phyloP scores from a whole-genome alignment of 1,139 yeast species.

The Scheffersomyces lignicola region DNA sequence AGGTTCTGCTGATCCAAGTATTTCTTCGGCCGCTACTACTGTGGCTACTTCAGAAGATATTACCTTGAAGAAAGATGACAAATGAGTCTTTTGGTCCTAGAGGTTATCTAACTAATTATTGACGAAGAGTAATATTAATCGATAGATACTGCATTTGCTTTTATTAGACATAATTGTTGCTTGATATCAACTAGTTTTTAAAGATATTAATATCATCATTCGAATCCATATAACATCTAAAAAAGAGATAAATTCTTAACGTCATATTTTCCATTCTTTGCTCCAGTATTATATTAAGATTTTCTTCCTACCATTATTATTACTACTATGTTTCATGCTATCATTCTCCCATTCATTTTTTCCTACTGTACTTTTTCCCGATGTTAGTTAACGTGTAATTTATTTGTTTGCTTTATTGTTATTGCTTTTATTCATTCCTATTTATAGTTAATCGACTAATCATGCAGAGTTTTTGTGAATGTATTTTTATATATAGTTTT shows the following conservation, averaged over 20 bases:
- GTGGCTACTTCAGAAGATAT: not conserved
- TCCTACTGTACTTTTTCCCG: not conserved
- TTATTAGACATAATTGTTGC: too few relatives aligned
- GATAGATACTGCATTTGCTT: too few relatives aligned
- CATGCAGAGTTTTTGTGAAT: too few relatives aligned
- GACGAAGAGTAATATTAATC: too few relatives aligned
- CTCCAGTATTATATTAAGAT: conserved; percentile 3
- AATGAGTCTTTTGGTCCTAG: too few relatives aligned
- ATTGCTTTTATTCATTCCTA: not conserved
- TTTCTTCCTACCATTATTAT: not conserved
- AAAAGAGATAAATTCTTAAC: not conserved
- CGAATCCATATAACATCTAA: too few relatives aligned
- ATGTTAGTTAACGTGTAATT: not conserved
- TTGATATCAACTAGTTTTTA: too few relatives aligned
- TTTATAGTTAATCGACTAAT: too few relatives aligned
- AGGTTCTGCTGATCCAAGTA: not conserved
- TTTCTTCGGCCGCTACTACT: not conserved
- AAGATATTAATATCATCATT: too few relatives aligned
- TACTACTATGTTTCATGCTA: conserved; percentile 1
- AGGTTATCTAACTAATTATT: too few relatives aligned
- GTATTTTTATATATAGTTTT: too few relatives aligned
- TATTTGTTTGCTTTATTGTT: not conserved
- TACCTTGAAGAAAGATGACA: conserved; percentile 2
- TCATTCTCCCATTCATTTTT: not conserved
- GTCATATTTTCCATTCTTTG: not conserved